Evolutionary conservation across 345 rosid species (phyloP), one percentile per base, ranked within the genome.

Genomic region (Gossypium anomalum): DNA sequence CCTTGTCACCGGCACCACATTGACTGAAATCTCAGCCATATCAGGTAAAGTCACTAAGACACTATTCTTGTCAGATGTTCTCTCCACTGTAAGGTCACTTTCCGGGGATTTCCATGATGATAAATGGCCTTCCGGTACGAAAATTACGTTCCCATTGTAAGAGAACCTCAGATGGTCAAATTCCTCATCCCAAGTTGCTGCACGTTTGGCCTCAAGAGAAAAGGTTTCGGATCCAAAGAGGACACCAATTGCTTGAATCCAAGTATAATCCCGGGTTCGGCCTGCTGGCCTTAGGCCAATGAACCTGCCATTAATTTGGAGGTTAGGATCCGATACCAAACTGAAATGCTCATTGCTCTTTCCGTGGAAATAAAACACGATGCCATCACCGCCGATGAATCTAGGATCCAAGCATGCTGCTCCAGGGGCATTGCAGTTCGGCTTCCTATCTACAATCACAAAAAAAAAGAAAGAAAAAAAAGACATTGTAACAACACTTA

Each of bases 1-100:
- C 77, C 87, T 83, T 0, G 87, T 90, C 8, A 93, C 90, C 5
- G 94, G 94, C 59, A 90, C 89, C 1, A 83, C 94, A 72, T 82
- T 89, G 74, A 92, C 79, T 64, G 81, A 82, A 52, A 90, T 86
- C 82, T 88, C 92, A 0, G 81, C 86, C 8, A 79, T 63, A 25
- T 85, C 87, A 22, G 77, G 76, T 4, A 92, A 48, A 12, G 82
- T 82, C 55, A 90, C 80, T 15, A 74, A 34, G 45, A 79, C 88
- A 55, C 88, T 86, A 78, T 89, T 92, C 82, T 79, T 89, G 78
- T 23, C 66, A 1, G 86, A 78, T 44, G 78, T 83, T 74, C 94
- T 86, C 83, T 87, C 89, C 2, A 92, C 86, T 74, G 77, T 84
- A 67, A 92, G 52, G 73, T 80, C 82, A 23, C 80, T 85, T 59